Evolutionary conservation across 1,284 basidiomycete species (phyloP), one percentile per base, ranked within the genome.

Genomic region (Fomitopsis pinicola): DNA sequence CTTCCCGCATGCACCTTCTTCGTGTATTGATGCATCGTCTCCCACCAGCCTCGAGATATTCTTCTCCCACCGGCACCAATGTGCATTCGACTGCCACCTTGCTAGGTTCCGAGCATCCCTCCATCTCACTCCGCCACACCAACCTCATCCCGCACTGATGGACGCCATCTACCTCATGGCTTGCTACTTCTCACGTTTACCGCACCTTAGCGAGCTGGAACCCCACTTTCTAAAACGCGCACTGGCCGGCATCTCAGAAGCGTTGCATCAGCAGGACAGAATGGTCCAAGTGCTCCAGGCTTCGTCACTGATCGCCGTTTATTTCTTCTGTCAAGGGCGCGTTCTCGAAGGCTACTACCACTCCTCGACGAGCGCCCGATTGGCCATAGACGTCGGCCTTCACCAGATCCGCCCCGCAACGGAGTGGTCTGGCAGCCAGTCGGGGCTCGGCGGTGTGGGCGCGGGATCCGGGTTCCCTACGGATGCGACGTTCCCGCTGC

Each of bases 321-420:
- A 87, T 68, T 81, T 85, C 67, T 87, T 82, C 71, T 78, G 79
- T 68, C 82, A 84, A 60, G 79, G 79, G 57, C 78, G 83, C 17
- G 73, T 78, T 17, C 76, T 86, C 38, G 85, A 88, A 66, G 86
- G 83, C 7, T 86, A 86, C 69, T 80, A 82, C 50, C 84, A 87
- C 64, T 79, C 84, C 2, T 84, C 82, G 62, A 80, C 82, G 14
- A 84, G 84, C 12, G 80, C 82, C 55, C 78, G 83, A 22, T 76
- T 87, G 14, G 81, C 83, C 2, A 76, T 83, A 19, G 81, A 79
- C 15, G 75, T 84, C 15, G 82, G 82, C 14, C 72, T 85, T 30
- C 82, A 86, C 70, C 82, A 83, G 65, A 76, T 85, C 48, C 72
- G 71, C 3, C 68, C 74, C 15, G 70, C 65, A 64, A 68, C 59